Evolutionary conservation across 139 green algal genomes (phyloP), one percentile per base, ranked within the genome.

Genomic region (Chlorella sp.): DNA sequence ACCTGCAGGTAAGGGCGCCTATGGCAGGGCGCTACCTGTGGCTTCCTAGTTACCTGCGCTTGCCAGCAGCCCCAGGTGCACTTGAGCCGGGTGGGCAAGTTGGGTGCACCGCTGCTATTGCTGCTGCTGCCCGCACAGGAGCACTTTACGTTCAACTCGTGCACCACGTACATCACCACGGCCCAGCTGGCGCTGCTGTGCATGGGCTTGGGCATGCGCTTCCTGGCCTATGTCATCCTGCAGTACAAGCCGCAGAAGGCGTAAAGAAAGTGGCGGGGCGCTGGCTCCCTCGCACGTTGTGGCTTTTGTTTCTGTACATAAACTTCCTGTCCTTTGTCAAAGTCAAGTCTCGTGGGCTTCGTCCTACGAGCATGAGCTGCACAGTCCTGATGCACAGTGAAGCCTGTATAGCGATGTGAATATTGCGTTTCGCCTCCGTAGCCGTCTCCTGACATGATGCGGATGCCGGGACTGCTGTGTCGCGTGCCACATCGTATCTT

Each of bases 191-290:
- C 29, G 6, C 65, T 84, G n/a, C 5, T 75, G 4, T 31, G 3
- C 29, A 32, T 80, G 35, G 78, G 78, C 1, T 6, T 72, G 3
- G 70, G 31, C 49, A 79, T 80, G 49, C 69, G 78, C 0, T 0
- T 80, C 32, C 14, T 84, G 10, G 78, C 74, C 0, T 80, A 62
- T 70, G 6, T 72, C 0, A 23, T 74, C 10, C 27, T 84, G 59
- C 35, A 55, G 42, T 55, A 55, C 42, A 55, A 55, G 42, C 42
- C 42, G 17, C 42, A 55, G 10, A 55, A 55, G 42, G 42, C 42
- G n/a, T n/a, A n/a, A n/a, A n/a, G n/a, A n/a, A n/a, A n/a, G n/a
- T n/a, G n/a, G n/a, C n/a, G n/a, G n/a, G n/a, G n/a, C n/a, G n/a
- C n/a, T n/a, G n/a, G n/a, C n/a, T n/a, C n/a, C n/a, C n/a, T n/a